Evolutionary conservation across 371 early-diverging fungal genomes (phyloP).

Genomic region (Basidiobolus heterosporus): DNA sequence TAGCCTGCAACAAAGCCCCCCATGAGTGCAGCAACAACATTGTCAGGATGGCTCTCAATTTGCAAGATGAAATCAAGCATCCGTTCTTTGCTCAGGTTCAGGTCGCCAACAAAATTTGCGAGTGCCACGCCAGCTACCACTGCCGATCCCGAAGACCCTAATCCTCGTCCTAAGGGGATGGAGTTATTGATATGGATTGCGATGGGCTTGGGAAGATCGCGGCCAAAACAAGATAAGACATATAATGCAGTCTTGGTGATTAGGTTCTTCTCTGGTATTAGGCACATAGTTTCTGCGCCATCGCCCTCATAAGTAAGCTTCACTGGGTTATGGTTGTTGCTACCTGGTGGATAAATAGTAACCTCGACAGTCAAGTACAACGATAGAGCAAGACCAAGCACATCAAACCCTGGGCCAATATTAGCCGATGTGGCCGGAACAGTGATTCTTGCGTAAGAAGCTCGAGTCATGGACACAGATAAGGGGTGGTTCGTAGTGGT

Average conservation of each 20-base stretch:
- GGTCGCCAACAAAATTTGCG: conserved; percentile 53
- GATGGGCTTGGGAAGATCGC: conserved; percentile 29
- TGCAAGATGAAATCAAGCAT: conserved; percentile 72
- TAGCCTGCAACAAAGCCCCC: conserved; percentile 87
- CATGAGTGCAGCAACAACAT: conserved; percentile 79
- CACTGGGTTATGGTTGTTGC: conserved; percentile 8
- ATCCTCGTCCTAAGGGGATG: conserved; percentile 88
- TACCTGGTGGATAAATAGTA: conserved; percentile 11
- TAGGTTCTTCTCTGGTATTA: conserved; percentile 64
- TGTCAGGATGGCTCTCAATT: conserved; percentile 94
- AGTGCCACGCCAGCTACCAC: conserved; percentile 85
- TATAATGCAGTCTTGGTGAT: conserved; percentile 77
- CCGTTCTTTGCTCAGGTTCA: conserved; percentile 46
- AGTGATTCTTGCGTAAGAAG: neutral
- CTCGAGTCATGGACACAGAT: too few relatives aligned
- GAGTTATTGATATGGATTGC: conserved; percentile 59
- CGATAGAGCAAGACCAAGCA: conserved; percentile 76
- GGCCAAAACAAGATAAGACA: conserved; percentile 53
- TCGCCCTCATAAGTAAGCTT: conserved; percentile 63
- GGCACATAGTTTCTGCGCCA: conserved; percentile 59
- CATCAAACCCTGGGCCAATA: conserved; percentile 93
- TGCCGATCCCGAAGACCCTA: conserved; percentile 91
- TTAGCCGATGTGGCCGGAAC: conserved; percentile 92
- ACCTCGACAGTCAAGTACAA: conserved; percentile 62
- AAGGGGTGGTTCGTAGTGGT: too few relatives aligned